Conservation (phyloP, 2,329 filamentous ascomycete species). For the Calcarisporium arbuscula region DNA sequence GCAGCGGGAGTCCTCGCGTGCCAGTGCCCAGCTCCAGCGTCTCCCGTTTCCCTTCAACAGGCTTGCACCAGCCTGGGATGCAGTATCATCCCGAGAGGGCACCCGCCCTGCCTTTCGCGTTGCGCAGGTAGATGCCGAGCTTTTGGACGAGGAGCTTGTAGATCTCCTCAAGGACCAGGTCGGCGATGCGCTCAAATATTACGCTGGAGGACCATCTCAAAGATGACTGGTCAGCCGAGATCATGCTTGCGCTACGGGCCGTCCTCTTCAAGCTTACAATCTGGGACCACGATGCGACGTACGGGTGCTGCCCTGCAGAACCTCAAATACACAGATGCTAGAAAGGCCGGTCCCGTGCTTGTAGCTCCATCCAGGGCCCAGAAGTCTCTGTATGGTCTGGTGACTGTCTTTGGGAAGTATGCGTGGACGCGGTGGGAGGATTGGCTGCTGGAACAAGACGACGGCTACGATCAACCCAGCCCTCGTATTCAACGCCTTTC, state of each 20-base stretch:
- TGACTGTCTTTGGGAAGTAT: constrained; percentile 84
- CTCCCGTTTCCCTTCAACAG: constrained; percentile 58
- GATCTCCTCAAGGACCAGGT: constrained; percentile 81
- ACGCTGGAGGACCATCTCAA: constrained; percentile 66
- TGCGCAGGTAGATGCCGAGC: constrained; percentile 90
- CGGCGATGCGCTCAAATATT: constrained; percentile 81
- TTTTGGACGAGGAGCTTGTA: constrained; percentile 88
- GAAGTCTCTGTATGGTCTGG: constrained; percentile 74
- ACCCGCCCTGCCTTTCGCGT: constrained; percentile 85
- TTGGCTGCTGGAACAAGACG: constrained; percentile 71
- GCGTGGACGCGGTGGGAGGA: constrained; percentile 89
- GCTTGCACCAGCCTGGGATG: constrained; percentile 60
- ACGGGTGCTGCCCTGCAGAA: constrained; percentile 91
- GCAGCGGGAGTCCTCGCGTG: constrained; percentile 44
- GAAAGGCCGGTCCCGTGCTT: constrained; percentile 55
- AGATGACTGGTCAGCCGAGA: constrained; percentile 84
- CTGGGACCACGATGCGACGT: constrained; percentile 94
- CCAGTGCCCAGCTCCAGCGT: constrained; percentile 47
- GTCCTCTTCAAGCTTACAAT: constrained; percentile 90
- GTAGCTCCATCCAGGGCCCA: constrained; percentile 72
- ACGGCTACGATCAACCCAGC: constrained; percentile 61
- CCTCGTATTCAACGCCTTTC: constrained; percentile 52
- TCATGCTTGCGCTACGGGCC: constrained; percentile 68
- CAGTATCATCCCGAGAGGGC: constrained; percentile 66
- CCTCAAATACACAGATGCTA: constrained; percentile 80